Base-by-base conservation (phyloP, 257 asterid genomes). In the Primulina eburnea region DNA sequence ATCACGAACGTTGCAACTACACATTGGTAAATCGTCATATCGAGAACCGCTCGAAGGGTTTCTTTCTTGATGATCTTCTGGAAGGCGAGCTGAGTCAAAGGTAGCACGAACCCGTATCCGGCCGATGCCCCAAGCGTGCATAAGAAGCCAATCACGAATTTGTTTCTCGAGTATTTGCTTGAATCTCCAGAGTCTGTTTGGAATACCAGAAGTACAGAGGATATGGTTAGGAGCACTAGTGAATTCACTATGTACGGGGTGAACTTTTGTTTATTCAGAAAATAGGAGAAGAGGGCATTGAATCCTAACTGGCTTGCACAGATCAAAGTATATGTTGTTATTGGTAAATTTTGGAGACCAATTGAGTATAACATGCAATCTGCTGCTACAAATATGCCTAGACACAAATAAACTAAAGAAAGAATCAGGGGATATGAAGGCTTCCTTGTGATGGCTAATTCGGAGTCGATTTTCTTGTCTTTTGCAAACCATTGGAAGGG, bases 211-310 rank as follows among this genome's bases (percentile, higher is more conserved):
- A 89, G 85, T 0, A 83, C 16, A 4, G 98, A 80, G 55, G 88
- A 83, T 28, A 82, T 63, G 2, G 90, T 85, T 58, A 87, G 85
- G 57, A 89, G 81, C 2, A 87, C 79, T 1, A 87, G 40, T 2
- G 95, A 87, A 21, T 89, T 89, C 7, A 85, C 21, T 28, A 87
- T 87, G 69, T 78, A 89, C 6, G 95, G 89, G 28, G 95, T 89
- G 83, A 89, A 77, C n/a, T 80, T 87, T 12, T 89, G 95, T 10
- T 63, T 29, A 71, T 85, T 87, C 56, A 89, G 84, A 74, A 85
- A 84, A 47, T 65, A 81, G 20, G 96, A 85, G 76, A 87, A 87
- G 3, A 85, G n/a, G 5, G 96, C 86, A 43, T 85, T 89, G 89
- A 89, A 89, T 12, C 81, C 95, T 28, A 89, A 72, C 12, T 87